Conservation (phyloP, 306 rosid genomes). For the Glycine tomentella region DNA sequence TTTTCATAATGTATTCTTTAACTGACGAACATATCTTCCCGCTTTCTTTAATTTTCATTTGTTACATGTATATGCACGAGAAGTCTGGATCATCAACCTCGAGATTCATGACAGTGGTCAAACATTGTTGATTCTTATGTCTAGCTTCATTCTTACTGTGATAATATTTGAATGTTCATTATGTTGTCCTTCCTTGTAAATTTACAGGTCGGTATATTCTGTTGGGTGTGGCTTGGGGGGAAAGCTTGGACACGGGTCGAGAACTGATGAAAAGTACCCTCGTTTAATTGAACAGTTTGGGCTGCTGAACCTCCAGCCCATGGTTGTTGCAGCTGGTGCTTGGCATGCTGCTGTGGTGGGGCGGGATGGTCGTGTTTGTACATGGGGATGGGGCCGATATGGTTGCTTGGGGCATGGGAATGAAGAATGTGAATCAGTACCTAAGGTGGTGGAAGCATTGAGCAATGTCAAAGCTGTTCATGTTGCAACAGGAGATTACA, state of each 20-base stretch:
- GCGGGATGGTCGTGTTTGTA: constrained; percentile 90
- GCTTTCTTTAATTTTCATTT: not conserved
- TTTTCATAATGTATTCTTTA: not conserved
- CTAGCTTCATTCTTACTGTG: constrained; percentile 18
- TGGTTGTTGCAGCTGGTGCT: constrained; percentile 94
- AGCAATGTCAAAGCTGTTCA: constrained; percentile 78
- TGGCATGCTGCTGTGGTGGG: constrained; percentile 99
- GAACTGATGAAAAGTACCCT: constrained; percentile 85
- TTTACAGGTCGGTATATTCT: constrained; percentile 86
- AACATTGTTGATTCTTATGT: constrained; percentile 10
- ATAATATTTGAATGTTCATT: constrained; percentile 32
- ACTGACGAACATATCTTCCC: not conserved
- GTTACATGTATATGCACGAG: not conserved
- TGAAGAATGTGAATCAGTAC: constrained; percentile 86
- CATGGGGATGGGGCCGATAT: constrained; percentile 99
- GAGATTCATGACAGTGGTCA: not conserved
- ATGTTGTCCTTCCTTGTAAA: constrained; percentile 30
- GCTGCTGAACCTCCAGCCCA: constrained; percentile 80
- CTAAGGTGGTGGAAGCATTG: constrained; percentile 86
- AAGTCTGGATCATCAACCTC: constrained; percentile 20
- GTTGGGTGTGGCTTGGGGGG: constrained; percentile 99
- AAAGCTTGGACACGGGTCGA: constrained; percentile 91
- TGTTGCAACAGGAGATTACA: constrained; percentile 95
- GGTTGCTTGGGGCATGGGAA: constrained; percentile 98
- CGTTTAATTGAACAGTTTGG: constrained; percentile 79